Percentiles rank a stretch among this genome's conserved stretches.
Evolutionary conservation across 305 asterid genomes (phyloP).

Genomic region (Fraxinus xanthoxyloides): DNA sequence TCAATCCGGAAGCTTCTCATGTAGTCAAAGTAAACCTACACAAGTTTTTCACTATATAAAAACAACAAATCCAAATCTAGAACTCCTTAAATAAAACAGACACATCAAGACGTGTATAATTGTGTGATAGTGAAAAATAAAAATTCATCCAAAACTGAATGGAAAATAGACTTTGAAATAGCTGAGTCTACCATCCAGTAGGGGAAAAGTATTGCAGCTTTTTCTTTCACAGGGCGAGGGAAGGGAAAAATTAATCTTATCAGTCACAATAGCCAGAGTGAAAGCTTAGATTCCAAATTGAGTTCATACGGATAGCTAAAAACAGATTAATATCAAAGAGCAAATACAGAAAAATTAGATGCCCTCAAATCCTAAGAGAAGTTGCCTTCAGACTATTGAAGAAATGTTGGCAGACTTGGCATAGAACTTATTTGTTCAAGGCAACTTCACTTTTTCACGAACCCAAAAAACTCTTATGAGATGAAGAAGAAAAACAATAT

Average conservation of each 20-base stretch:
- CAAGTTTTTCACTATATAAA: constrained; percentile 25
- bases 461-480: neutral
- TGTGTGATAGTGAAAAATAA: constrained; percentile 1
- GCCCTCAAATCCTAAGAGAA: constrained; percentile 5
- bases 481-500: neutral
- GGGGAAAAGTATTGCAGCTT: constrained; percentile 1
- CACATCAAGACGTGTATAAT: constrained; percentile 5
- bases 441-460: constrained; percentile 10
- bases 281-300: neutral
- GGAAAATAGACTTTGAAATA: constrained; percentile 6
- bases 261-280: neutral
- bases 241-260: constrained; percentile 1
- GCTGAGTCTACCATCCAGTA: constrained; percentile 4
- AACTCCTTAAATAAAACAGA: constrained; percentile 14
- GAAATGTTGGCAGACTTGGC: neutral
- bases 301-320: constrained; percentile 4
- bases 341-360: neutral
- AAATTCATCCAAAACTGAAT: constrained; percentile 1
- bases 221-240: neutral
- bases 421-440: neutral
- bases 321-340: neutral
- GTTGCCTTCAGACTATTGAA: constrained; percentile 3
- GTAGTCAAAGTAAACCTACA: constrained; percentile 77
- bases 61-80: constrained; percentile 11
- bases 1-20: constrained; percentile 85